These are phyloP conservation scores for Aeminium ludgeri DNA, from an alignment of 495 filamentous ascomycete genomes.

Conservation along the genomic window DNA sequence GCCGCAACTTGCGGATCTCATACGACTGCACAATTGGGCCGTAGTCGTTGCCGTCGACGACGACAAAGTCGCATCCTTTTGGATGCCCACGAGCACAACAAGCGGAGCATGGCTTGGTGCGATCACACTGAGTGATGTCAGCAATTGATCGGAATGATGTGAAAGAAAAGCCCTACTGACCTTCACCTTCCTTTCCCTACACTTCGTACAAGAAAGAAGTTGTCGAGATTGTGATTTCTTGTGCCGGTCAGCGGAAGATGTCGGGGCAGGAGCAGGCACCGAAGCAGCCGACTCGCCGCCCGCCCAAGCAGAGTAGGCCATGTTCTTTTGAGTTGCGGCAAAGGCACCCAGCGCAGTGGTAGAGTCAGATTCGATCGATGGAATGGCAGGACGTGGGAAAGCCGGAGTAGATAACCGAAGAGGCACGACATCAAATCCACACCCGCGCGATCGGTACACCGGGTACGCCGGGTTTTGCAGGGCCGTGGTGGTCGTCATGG, in stretches of 20 bases:
- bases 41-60: conserved; percentile 28
- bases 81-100: conserved; percentile 31
- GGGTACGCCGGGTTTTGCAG: no score
- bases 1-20: conserved; percentile 24
- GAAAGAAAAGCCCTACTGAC: conserved; percentile 10
- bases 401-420: conserved; percentile 2
- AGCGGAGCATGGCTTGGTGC: conserved; percentile 31
- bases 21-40: conserved; percentile 28
- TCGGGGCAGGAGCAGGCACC: background rate
- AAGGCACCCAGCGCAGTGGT: no score
- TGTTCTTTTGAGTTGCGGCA: no score
- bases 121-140: conserved; percentile 26
- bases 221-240: conserved; percentile 20
- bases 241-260: background rate
- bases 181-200: conserved; percentile 28
- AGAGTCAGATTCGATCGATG: no score
- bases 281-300: background rate
- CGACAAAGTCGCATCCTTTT: conserved; percentile 30
- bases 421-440: background rate
- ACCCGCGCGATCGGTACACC: no score
- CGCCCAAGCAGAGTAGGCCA: no score
- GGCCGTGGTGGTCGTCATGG: no score
- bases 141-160: no score
- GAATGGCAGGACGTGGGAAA: background rate
- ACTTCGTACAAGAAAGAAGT: conserved; percentile 27